phyloP scores from a whole-genome alignment of 129 eudicot genomes.

The Ambrosia trifida region DNA sequence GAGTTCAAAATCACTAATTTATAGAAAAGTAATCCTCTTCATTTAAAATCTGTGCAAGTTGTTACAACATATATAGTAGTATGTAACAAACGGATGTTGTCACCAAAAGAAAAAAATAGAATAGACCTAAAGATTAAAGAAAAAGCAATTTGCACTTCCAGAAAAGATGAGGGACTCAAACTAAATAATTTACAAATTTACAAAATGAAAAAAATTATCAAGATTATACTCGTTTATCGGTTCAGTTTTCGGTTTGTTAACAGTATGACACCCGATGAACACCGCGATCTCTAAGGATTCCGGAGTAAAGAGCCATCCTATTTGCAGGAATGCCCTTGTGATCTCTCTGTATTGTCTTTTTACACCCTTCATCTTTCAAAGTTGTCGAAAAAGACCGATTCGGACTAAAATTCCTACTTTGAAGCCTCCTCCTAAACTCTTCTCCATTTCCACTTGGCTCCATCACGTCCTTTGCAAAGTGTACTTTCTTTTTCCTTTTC shows the following conservation, averaged over 20 bases:
- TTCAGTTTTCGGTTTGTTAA: background rate
- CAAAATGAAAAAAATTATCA: too few relatives aligned
- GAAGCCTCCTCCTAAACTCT: slow-evolving; percentile 55
- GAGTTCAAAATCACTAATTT: background rate
- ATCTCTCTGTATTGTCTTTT: slow-evolving; percentile 25
- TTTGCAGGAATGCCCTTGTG: slow-evolving; percentile 55
- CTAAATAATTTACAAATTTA: slow-evolving; percentile 26
- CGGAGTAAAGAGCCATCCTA: slow-evolving; percentile 70
- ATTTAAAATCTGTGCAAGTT: slow-evolving; percentile 27
- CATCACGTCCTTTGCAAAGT: slow-evolving; percentile 84
- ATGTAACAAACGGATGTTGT: background rate
- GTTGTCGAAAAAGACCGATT: slow-evolving; percentile 18
- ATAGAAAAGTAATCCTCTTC: slow-evolving; percentile 16
- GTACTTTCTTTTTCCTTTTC: slow-evolving; percentile 80
- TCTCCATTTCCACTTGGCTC: slow-evolving; percentile 79
- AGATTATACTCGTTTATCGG: too few relatives aligned
- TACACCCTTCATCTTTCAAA: slow-evolving; percentile 25
- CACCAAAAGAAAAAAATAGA: background rate
- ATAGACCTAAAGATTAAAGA: slow-evolving; percentile 2
- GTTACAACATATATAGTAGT: background rate
- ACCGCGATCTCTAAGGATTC: slow-evolving; percentile 73
- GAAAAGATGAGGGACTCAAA: slow-evolving; percentile 19
- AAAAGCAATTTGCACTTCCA: slow-evolving; percentile 9
- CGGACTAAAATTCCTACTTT: slow-evolving; percentile 20
- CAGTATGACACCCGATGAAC: slow-evolving; percentile 53